A percentile compares a stretch with the other conserved stretches of the same genome.
Conservation (phyloP, 176 grass and related monocot genomes). For the Urochloa ruziziensis region DNA sequence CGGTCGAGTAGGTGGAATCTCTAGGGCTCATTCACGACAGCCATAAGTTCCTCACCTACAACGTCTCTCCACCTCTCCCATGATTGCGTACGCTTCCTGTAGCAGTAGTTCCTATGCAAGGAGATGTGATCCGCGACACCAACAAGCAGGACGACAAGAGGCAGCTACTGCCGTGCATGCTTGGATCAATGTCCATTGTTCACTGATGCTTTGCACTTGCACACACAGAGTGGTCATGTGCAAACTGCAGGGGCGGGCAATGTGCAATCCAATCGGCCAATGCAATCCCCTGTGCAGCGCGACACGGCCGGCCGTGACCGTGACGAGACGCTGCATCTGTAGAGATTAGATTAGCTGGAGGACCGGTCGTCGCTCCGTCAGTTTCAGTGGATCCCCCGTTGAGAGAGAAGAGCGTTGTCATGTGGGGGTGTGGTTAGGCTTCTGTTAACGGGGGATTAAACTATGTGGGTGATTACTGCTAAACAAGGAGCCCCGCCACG, state of each 20-base stretch:
- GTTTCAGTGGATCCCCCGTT: background rate
- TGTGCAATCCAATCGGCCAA: background rate
- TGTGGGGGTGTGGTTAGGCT: constrained; percentile 26
- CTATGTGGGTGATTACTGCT: background rate
- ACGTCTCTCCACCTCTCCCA: background rate
- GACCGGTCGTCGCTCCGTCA: background rate
- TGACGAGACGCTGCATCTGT: background rate
- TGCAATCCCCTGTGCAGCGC: background rate
- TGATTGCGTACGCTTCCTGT: background rate
- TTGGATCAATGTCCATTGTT: background rate
- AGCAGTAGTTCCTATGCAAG: no score
- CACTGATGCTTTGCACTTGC: background rate
- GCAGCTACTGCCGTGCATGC: background rate
- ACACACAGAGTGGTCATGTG: background rate
- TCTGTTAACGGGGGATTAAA: background rate
- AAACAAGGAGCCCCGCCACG: background rate
- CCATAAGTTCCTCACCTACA: constrained; percentile 2
- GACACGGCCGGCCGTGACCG: background rate
- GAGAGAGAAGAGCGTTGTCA: background rate
- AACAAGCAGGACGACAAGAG: background rate
- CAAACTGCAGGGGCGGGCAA: background rate
- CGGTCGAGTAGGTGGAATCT: constrained; percentile 21
- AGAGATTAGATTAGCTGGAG: background rate
- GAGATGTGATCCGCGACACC: background rate
- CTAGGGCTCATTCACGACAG: constrained; percentile 7